A percentile compares a stretch with the other conserved stretches of the same genome.
phyloP scores from a whole-genome alignment of 139 green algal species.

The Chlamydomonas asymmetrica region DNA sequence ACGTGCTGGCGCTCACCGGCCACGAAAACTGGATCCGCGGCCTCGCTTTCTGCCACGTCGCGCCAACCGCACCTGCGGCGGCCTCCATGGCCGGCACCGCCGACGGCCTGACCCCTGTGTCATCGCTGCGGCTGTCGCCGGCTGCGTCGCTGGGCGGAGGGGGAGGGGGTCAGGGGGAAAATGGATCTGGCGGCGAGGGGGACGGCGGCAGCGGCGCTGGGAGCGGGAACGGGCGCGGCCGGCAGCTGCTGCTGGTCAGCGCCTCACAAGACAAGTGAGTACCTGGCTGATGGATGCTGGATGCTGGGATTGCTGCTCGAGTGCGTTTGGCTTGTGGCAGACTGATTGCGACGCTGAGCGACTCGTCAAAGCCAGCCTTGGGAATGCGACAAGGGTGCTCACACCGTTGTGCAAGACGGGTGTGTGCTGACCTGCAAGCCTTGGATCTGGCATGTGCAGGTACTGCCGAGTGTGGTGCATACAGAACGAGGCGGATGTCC shows the following conservation, averaged over 20 bases:
- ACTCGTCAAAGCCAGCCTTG: too few species aligned
- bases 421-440: background rate
- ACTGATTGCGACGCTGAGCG: too few species aligned
- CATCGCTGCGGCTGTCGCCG: slow-evolving; percentile 77
- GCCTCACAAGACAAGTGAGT: background rate
- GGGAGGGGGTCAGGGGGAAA: background rate
- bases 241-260: background rate
- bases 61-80: background rate
- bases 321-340: too few species aligned
- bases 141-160: slow-evolving; percentile 88
- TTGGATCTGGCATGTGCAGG: slow-evolving; percentile 21
- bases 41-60: slow-evolving; percentile 65
- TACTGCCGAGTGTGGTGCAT: slow-evolving; percentile 59
- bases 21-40: slow-evolving; percentile 86
- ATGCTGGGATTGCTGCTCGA: too few species aligned
- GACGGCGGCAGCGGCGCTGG: background rate
- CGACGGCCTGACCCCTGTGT: background rate
- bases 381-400: too few species aligned
- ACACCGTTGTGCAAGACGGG: too few species aligned
- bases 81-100: background rate
- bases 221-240: background rate
- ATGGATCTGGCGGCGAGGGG: background rate
- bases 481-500: slow-evolving; percentile 19
- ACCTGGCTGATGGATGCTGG: too few species aligned
- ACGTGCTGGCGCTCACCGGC: slow-evolving; percentile 60